Percentiles rank a stretch among this genome's conserved stretches.
phyloP scores from a whole-genome alignment of 139 green algal species.

The Asterochloris sp. region DNA sequence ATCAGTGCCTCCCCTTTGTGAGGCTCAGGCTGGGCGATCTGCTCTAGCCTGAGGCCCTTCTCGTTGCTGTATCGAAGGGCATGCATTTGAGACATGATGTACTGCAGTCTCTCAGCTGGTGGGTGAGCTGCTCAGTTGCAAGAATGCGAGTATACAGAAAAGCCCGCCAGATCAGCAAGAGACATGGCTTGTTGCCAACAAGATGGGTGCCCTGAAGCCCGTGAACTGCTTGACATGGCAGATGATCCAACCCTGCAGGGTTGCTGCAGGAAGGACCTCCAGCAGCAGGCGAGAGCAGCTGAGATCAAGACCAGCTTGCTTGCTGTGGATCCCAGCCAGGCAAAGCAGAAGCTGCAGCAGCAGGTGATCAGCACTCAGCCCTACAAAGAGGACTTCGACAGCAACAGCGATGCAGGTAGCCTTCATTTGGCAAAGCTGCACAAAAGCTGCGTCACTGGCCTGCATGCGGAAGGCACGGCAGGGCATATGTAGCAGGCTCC shows the following conservation, averaged over 20 bases:
- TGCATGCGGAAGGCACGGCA: not conserved
- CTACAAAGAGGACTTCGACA: not conserved
- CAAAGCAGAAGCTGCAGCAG: not conserved
- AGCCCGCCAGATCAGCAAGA: no score
- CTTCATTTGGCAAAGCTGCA: no score
- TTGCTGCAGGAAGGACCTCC: no score
- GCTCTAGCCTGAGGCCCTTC: not conserved
- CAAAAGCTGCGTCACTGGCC: not conserved
- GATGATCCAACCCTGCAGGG: no score
- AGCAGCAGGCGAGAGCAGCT: no score
- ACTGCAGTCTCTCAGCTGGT: not conserved
- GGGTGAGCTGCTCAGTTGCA: not conserved
- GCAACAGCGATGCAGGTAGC: not conserved
- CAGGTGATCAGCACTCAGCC: not conserved
- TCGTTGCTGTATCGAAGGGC: conserved; percentile 1
- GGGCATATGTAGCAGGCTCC: not conserved
- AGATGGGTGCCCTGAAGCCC: no score
- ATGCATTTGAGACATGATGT: not conserved
- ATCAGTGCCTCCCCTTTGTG: conserved; percentile 7
- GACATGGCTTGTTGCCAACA: no score
- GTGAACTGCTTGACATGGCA: no score
- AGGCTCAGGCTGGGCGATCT: not conserved
- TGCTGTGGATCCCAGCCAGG: no score
- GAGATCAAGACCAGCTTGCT: no score
- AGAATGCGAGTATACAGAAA: not conserved